A percentile compares a stretch with the other conserved stretches of the same genome.
phyloP scores from a whole-genome alignment of 192 early-diverging fungal species.

The Backusella australiensis region DNA sequence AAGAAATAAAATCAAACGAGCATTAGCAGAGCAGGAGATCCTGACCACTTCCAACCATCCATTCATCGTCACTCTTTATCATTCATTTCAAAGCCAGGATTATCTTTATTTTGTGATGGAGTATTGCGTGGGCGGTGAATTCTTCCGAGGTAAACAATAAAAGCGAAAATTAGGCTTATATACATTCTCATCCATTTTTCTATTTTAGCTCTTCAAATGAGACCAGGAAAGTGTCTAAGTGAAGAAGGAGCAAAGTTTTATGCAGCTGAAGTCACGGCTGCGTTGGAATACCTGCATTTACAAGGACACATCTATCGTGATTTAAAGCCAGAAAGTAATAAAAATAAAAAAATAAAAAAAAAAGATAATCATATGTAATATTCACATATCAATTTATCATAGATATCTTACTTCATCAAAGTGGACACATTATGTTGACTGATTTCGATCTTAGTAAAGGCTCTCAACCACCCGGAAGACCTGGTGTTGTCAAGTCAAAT shows the following conservation, averaged over 20 bases:
- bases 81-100: conserved; percentile 84
- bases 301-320: conserved; percentile 98
- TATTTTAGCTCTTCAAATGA: conserved; percentile 71
- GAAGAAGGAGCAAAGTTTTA: conserved; percentile 97
- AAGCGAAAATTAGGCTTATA: neutral
- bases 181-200: neutral
- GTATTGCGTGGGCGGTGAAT: conserved; percentile 87
- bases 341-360: too few relatives aligned
- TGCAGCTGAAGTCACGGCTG: conserved; percentile 94
- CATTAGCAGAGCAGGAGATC: conserved; percentile 90
- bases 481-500: conserved; percentile 62
- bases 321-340: conserved; percentile 93
- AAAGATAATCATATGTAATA: too few relatives aligned
- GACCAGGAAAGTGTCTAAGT: conserved; percentile 83
- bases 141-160: conserved; percentile 62
- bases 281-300: conserved; percentile 94
- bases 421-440: conserved; percentile 97
- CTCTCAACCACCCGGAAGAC: conserved; percentile 76
- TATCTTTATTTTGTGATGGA: conserved; percentile 89
- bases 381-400: neutral
- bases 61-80: conserved; percentile 86
- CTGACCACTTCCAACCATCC: conserved; percentile 83
- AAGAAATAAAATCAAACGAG: conserved; percentile 97
- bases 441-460: conserved; percentile 99
- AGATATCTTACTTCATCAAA: conserved; percentile 91